Evolutionary conservation across 192 early-diverging fungal species (phyloP).

Genomic region (Coemansia sp.): DNA sequence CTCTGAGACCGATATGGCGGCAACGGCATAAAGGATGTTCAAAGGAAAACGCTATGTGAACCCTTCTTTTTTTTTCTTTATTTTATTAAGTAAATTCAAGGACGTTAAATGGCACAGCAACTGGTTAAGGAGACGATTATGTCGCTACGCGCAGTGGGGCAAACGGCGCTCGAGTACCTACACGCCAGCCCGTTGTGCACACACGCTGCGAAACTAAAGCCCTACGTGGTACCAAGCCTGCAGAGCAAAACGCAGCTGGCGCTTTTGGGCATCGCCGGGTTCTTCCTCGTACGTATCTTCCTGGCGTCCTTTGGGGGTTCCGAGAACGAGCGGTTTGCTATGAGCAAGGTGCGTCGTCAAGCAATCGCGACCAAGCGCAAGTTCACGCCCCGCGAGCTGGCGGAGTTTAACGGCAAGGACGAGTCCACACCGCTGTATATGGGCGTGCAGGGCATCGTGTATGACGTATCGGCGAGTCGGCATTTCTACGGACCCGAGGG

Average conservation of each 20-base stretch:
- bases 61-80: neutral
- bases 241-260: slow-evolving; percentile 23
- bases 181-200: neutral
- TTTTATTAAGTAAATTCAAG: neutral
- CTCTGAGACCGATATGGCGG: slow-evolving; percentile 47
- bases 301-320: neutral
- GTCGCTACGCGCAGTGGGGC: neutral
- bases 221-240: slow-evolving; percentile 17
- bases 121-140: neutral
- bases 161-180: neutral
- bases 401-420: slow-evolving; percentile 68
- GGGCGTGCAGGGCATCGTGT: slow-evolving; percentile 82
- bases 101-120: too few species aligned
- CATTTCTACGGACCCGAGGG: slow-evolving; percentile 89
- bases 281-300: slow-evolving; percentile 36
- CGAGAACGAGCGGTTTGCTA: slow-evolving; percentile 26
- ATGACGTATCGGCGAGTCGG: slow-evolving; percentile 79
- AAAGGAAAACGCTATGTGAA: neutral
- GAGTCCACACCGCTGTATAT: slow-evolving; percentile 65
- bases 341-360: slow-evolving; percentile 20
- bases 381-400: slow-evolving; percentile 76
- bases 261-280: slow-evolving; percentile 20
- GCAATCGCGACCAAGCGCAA: slow-evolving; percentile 47
- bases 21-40: neutral
- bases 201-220: neutral